Evolutionary conservation across 2,329 filamentous ascomycete species (phyloP).

Genomic region (Dryadomyces sulphureus): DNA sequence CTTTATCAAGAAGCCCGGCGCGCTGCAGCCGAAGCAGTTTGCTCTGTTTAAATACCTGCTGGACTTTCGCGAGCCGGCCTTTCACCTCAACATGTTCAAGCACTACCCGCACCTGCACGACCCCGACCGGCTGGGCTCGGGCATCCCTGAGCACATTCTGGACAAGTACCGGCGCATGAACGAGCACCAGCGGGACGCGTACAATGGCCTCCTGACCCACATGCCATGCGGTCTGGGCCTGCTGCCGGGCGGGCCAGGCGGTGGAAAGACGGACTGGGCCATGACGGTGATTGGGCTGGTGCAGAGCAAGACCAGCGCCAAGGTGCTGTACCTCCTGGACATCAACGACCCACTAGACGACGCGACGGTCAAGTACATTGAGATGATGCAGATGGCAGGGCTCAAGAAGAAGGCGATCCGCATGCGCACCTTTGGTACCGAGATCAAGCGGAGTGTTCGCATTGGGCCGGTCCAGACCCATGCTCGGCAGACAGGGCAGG

Average conservation of each 20-base stretch:
- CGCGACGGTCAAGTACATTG: constrained; percentile 25
- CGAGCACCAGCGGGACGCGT: constrained; percentile 21
- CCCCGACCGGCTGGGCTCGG: constrained; percentile 3
- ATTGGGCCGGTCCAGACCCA: neutral
- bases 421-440: constrained; percentile 11
- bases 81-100: constrained; percentile 11
- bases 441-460: constrained; percentile 7
- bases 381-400: constrained; percentile 20
- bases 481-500: neutral
- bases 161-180: constrained; percentile 20
- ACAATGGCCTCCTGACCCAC: constrained; percentile 19
- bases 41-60: constrained; percentile 12
- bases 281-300: constrained; percentile 23
- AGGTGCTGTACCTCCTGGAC: constrained; percentile 29
- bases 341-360: constrained; percentile 33
- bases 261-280: constrained; percentile 33
- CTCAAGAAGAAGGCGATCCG: constrained; percentile 15
- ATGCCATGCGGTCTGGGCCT: constrained; percentile 29
- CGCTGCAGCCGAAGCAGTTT: constrained; percentile 9
- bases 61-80: constrained; percentile 10
- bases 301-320: constrained; percentile 15
- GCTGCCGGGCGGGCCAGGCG: constrained; percentile 30
- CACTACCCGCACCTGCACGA: constrained; percentile 12
- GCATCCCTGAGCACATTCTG: constrained; percentile 9
- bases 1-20: neutral